Percentiles rank a stretch among this genome's conserved stretches.
These are phyloP conservation scores for Oldenlandia corymbosa DNA, from an alignment of 257 asterid genomes.

Conservation along the genomic window DNA sequence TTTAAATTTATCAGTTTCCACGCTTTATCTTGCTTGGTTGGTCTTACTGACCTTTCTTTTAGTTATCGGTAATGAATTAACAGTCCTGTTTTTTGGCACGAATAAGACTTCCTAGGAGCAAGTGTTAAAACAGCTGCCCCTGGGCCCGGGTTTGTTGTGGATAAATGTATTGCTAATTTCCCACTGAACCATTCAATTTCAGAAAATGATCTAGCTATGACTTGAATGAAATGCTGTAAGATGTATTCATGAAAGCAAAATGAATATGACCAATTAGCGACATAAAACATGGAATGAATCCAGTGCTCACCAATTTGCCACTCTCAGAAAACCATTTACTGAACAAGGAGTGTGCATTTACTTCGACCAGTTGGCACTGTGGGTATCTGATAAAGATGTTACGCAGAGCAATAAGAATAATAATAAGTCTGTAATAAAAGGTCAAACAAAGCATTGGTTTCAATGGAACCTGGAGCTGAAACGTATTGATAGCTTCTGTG, in stretches of 20 bases:
- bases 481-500: conserved; percentile 89
- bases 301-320: conserved; percentile 79
- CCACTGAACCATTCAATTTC: too few relatives aligned
- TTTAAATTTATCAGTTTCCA: too few relatives aligned
- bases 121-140: too few relatives aligned
- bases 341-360: conserved; percentile 95
- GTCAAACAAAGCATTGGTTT: background rate
- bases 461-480: conserved; percentile 65
- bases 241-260: background rate
- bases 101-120: too few relatives aligned
- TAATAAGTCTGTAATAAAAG: background rate
- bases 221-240: too few relatives aligned
- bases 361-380: conserved; percentile 86
- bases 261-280: background rate
- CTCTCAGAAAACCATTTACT: conserved; percentile 99
- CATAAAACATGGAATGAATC: conserved; percentile 11
- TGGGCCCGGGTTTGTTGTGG: too few relatives aligned
- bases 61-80: too few relatives aligned
- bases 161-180: too few relatives aligned
- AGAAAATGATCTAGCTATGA: too few relatives aligned
- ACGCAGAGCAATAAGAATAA: background rate
- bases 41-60: too few relatives aligned
- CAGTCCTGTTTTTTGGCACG: too few relatives aligned
- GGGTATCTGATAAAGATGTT: conserved; percentile 52
- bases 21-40: too few relatives aligned